These are phyloP conservation scores for Colletotrichum kahawae DNA, from an alignment of 2,329 filamentous ascomycete species.

Conservation along the genomic window DNA sequence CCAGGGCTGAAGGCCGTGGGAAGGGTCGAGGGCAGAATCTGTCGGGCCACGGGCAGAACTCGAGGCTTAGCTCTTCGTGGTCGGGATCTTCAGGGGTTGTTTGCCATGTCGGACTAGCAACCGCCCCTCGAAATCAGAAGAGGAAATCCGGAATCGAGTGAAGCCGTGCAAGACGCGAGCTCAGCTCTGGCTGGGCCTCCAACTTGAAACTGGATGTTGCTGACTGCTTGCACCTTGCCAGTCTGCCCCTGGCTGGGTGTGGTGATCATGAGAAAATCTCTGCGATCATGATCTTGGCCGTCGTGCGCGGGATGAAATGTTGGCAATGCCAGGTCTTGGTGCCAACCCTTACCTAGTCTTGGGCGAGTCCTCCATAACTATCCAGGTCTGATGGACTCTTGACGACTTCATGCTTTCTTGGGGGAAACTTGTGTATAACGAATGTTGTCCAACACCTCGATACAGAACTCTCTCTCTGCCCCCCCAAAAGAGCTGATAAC, in stretches of 20 bases:
- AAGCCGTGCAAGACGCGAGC: background rate
- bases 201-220: slow-evolving; percentile 4
- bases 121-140: background rate
- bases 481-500: background rate
- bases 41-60: background rate
- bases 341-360: background rate
- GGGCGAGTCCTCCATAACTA: background rate
- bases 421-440: accelerated
- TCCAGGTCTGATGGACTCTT: background rate
- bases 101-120: background rate
- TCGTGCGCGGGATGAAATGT: background rate
- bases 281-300: background rate
- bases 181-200: background rate
- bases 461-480: accelerated
- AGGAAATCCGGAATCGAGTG: background rate
- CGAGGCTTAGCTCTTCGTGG: background rate
- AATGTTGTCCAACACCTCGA: background rate
- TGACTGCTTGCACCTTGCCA: background rate
- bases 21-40: background rate
- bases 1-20: slow-evolving; percentile 3
- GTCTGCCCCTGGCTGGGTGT: background rate
- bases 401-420: background rate
- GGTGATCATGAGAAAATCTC: background rate
- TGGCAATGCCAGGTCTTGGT: background rate
- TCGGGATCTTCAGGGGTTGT: background rate